Percentiles rank a stretch among this genome's conserved stretches.
Conservation (phyloP, 495 filamentous ascomycete species). For the Massariosphaeria phaeospora region DNA sequence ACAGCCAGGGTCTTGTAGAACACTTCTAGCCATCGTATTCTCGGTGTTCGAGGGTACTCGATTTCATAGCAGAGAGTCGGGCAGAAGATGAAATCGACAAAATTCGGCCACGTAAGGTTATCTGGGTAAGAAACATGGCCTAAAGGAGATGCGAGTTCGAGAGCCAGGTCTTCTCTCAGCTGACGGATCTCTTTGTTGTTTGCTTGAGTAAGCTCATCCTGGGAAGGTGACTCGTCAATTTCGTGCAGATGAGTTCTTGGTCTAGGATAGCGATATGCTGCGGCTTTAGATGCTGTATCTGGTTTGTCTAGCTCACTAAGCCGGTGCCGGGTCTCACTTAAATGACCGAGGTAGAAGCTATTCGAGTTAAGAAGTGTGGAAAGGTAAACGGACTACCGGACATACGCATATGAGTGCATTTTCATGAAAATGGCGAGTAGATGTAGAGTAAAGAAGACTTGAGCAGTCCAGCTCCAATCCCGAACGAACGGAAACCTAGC, state of each 20-base stretch:
- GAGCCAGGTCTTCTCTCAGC: conserved; percentile 80
- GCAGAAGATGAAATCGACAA: conserved; percentile 81
- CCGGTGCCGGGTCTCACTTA: conserved; percentile 77
- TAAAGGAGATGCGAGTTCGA: conserved; percentile 82
- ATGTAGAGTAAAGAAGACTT: conserved; percentile 91
- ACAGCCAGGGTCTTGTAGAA: conserved; percentile 81
- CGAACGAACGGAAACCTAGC: conserved; percentile 73
- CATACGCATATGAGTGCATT: conserved; percentile 82
- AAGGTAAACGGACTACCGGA: too few species aligned
- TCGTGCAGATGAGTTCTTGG: conserved; percentile 44
- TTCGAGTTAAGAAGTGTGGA: too few species aligned
- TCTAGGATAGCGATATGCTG: conserved; percentile 73
- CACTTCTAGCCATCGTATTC: conserved; percentile 74
- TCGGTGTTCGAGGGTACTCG: conserved; percentile 79
- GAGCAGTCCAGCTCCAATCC: conserved; percentile 91
- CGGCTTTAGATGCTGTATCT: conserved; percentile 58
- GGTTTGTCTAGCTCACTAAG: conserved; percentile 75
- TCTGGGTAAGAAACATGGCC: conserved; percentile 85
- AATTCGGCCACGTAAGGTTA: conserved; percentile 79
- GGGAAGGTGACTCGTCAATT: conserved; percentile 29
- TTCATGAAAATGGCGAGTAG: conserved; percentile 93
- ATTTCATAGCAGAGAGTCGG: conserved; percentile 97
- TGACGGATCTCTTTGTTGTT: conserved; percentile 44
- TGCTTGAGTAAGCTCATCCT: conserved; percentile 29
- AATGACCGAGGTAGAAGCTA: conserved; percentile 88